phyloP scores from a whole-genome alignment of 345 rosid genomes.

The Syzygium aromaticum region DNA sequence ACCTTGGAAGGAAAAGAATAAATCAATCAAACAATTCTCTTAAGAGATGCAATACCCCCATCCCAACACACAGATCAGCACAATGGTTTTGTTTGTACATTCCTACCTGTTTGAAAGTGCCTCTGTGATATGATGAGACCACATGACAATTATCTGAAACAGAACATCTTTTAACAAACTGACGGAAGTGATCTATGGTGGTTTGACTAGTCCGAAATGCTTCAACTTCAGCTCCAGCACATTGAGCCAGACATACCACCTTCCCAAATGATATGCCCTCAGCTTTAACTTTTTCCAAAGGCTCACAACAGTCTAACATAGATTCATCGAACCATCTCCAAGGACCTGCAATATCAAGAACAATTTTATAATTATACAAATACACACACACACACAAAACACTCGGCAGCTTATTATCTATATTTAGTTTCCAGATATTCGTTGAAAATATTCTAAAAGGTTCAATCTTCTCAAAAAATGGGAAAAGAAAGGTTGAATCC shows the following conservation, averaged over 20 bases:
- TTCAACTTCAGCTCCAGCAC: constrained; percentile 88
- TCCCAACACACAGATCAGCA: not conserved
- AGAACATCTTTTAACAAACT: constrained; percentile 45
- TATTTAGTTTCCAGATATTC: not conserved
- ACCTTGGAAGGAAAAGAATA: not conserved
- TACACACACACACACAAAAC: not conserved
- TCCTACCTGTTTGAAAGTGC: constrained; percentile 56
- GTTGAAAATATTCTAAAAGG: not conserved
- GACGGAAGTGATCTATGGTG: constrained; percentile 68
- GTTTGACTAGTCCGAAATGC: constrained; percentile 81
- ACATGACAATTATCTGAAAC: constrained; percentile 67
- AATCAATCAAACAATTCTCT: not conserved
- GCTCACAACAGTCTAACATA: constrained; percentile 93
- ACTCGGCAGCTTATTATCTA: not conserved
- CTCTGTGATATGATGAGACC: constrained; percentile 80
- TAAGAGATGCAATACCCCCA: not conserved
- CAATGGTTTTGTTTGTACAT: not conserved
- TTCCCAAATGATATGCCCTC: constrained; percentile 88
- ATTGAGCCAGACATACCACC: constrained; percentile 80
- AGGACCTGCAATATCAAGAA: constrained; percentile 52
- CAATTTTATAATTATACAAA: not conserved
- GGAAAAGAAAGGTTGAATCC: not conserved
- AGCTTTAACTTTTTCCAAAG: constrained; percentile 68
- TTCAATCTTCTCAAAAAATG: not conserved
- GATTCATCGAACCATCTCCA: constrained; percentile 99